These are phyloP conservation scores for Scytalidium lignicola DNA, from an alignment of 2,329 filamentous ascomycete species.

Conservation along the genomic window DNA sequence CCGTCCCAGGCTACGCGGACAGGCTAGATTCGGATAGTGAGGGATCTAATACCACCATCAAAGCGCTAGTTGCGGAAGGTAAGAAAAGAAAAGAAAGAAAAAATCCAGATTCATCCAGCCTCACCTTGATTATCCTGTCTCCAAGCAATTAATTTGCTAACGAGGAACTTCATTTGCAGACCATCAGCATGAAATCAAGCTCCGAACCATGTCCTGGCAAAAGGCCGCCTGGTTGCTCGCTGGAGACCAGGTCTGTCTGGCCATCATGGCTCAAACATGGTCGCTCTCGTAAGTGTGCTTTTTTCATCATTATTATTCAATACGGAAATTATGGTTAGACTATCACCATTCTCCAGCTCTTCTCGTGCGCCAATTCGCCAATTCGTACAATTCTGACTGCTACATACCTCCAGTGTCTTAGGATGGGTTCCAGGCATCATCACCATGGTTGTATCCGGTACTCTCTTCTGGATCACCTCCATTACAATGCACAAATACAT, in stretches of 20 bases:
- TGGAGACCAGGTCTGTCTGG: constrained; percentile 45
- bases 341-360: neutral
- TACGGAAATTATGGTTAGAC: no score
- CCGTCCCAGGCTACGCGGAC: neutral
- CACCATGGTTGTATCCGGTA: constrained; percentile 39
- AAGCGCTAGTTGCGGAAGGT: constrained; percentile 26
- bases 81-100: neutral
- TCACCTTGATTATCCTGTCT: neutral
- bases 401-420: constrained; percentile 28
- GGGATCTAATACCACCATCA: constrained; percentile 12
- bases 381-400: neutral
- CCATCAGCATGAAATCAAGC: constrained; percentile 44
- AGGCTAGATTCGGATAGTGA: constrained; percentile 6
- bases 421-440: constrained; percentile 42
- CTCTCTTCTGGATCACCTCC: constrained; percentile 44
- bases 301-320: neutral
- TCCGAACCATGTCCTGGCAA: constrained; percentile 49
- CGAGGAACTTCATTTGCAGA: constrained; percentile 22
- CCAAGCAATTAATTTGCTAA: neutral
- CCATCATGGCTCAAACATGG: constrained; percentile 48
- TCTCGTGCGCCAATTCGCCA: neutral
- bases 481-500: constrained; percentile 47
- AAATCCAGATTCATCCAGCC: neutral
- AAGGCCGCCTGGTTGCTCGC: constrained; percentile 42
- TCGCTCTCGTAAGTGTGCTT: constrained; percentile 35